Conservation (phyloP, 352 stramenopile species). For the Phytopythium litorale region DNA sequence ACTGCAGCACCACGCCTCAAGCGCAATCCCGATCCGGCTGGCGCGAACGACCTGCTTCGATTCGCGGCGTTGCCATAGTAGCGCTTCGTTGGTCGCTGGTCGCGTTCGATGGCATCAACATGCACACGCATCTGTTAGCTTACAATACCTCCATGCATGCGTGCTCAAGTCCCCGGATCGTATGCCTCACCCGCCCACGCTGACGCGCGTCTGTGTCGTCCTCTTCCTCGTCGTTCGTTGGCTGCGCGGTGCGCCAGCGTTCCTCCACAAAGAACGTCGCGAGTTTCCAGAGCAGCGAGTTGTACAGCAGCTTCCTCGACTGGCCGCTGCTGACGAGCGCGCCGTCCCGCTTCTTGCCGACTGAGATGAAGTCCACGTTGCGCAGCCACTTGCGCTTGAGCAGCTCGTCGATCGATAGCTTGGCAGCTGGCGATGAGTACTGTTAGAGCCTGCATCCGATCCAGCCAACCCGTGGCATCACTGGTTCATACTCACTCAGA, state of each 20-base stretch:
- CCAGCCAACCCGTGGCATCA: background rate
- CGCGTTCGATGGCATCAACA: background rate
- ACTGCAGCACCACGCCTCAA: conserved; percentile 34
- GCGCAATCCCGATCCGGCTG: conserved; percentile 8
- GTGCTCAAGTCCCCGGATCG: background rate
- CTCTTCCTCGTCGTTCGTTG: conserved; percentile 24
- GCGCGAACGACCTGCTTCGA: conserved; percentile 1
- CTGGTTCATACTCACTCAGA: conserved; percentile 30
- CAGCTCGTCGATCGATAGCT: conserved; percentile 32
- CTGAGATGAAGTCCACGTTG: conserved; percentile 49
- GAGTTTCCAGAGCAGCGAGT: conserved; percentile 51
- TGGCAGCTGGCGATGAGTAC: conserved; percentile 16
- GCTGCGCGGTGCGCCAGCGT: conserved; percentile 19
- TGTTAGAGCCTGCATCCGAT: too few relatives aligned
- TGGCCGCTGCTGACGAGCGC: conserved; percentile 6
- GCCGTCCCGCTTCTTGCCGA: conserved; percentile 27
- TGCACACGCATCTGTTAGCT: background rate
- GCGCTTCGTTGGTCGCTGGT: background rate
- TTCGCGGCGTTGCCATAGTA: background rate
- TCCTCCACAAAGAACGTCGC: conserved; percentile 40
- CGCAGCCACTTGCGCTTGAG: conserved; percentile 52
- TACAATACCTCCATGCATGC: background rate
- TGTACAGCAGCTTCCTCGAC: conserved; percentile 18
- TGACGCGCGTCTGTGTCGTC: conserved; percentile 24
- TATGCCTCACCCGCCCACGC: conserved; percentile 15